Conservation (phyloP, 169 alveolate species). For the Ichthyophthirius multifiliis region DNA sequence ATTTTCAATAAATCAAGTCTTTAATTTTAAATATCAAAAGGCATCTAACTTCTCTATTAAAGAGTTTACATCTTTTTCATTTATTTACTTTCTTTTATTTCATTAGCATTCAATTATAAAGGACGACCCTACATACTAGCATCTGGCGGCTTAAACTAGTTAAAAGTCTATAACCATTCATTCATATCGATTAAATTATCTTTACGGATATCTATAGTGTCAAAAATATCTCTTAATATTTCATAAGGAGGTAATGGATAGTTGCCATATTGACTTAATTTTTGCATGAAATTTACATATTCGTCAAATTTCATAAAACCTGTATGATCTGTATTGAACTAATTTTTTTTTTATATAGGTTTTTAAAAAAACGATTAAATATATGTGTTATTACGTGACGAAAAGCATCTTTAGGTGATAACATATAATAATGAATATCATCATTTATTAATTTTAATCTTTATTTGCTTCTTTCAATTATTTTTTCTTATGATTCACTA, state of each 20-base stretch:
- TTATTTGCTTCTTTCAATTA: conserved; percentile 55
- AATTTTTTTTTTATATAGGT: no score
- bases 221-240: conserved; percentile 81
- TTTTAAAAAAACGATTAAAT: no score
- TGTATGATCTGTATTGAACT: conserved; percentile 59
- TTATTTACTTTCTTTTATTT: no score
- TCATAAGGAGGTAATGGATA: conserved; percentile 76
- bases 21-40: neutral
- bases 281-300: conserved; percentile 59
- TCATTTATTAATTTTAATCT: conserved; percentile 69
- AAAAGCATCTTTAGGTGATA: conserved; percentile 82
- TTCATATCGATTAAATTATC: conserved; percentile 78
- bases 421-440: conserved; percentile 70
- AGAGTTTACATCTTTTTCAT: no score
- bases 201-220: conserved; percentile 81
- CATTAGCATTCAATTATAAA: no score
- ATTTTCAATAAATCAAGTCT: neutral
- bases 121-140: conserved; percentile 1
- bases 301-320: conserved; percentile 67
- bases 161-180: conserved; percentile 83
- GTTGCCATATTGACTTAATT: conserved; percentile 59
- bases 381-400: no score
- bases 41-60: neutral
- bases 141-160: conserved; percentile 31
- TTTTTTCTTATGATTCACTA: conserved; percentile 52